phyloP scores from a whole-genome alignment of 1,139 yeast genomes.

The Candida dubliniensis region DNA sequence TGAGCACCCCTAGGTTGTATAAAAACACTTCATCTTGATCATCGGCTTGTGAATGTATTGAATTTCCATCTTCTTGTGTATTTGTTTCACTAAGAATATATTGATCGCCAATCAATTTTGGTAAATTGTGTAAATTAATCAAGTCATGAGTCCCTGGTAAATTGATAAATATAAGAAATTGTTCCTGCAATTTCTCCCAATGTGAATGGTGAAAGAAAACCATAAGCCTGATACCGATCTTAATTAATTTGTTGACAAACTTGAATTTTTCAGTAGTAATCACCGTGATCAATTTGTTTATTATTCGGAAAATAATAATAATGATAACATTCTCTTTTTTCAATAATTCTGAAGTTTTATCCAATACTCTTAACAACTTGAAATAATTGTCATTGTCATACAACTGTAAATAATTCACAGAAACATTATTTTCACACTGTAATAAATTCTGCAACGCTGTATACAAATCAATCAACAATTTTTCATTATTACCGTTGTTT shows the following conservation, averaged over 20 bases:
- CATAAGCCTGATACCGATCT: slow-evolving; percentile 31
- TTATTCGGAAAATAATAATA: slow-evolving; percentile 30
- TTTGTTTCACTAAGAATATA: slow-evolving; percentile 7
- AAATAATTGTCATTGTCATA: slow-evolving; percentile 19
- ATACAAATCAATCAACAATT: slow-evolving; percentile 19
- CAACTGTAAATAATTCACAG: slow-evolving; percentile 22
- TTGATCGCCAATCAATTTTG: slow-evolving; percentile 12
- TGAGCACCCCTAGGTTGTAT: slow-evolving; percentile 24
- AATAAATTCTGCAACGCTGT: slow-evolving; percentile 24
- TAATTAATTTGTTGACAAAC: slow-evolving; percentile 29
- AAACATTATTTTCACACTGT: slow-evolving; percentile 27
- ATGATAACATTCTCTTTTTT: slow-evolving; percentile 26
- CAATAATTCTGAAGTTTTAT: slow-evolving; percentile 17
- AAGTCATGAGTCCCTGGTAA: slow-evolving; percentile 22
- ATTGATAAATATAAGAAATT: slow-evolving; percentile 38
- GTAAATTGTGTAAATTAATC: slow-evolving; percentile 13
- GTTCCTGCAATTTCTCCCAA: slow-evolving; percentile 32
- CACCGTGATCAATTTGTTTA: slow-evolving; percentile 37
- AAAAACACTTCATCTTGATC: slow-evolving; percentile 13
- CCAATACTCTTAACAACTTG: slow-evolving; percentile 24
- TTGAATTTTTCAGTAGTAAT: slow-evolving; percentile 33
- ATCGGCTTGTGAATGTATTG: slow-evolving; percentile 6
- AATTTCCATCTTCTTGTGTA: slow-evolving; percentile 10
- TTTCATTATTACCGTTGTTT: slow-evolving; percentile 7
- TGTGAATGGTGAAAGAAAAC: slow-evolving; percentile 29